phyloP scores from a whole-genome alignment of 768 basidiomycete species.

The Hebeloma cylindrosporum region DNA sequence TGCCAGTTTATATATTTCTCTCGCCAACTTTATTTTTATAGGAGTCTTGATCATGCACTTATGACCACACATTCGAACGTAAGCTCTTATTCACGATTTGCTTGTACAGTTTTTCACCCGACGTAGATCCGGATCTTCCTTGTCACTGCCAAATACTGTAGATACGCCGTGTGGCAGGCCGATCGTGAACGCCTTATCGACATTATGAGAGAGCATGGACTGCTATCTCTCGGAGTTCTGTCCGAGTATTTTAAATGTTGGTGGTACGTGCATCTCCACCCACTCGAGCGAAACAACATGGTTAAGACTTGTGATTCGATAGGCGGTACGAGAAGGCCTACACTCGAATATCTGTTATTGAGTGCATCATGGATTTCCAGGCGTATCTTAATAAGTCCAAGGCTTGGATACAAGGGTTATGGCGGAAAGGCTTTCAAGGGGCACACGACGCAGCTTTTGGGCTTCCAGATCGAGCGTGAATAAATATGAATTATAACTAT shows the following conservation, averaged over 20 bases:
- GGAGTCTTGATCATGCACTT: constrained; percentile 81
- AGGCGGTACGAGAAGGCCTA: constrained; percentile 65
- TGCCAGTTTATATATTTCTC: not conserved
- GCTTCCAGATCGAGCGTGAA: constrained; percentile 41
- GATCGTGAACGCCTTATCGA: constrained; percentile 50
- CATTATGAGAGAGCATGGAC: constrained; percentile 48
- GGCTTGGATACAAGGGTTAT: constrained; percentile 69
- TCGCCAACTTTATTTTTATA: constrained; percentile 24
- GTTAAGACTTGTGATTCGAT: not conserved
- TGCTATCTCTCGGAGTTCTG: constrained; percentile 48
- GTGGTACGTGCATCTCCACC: constrained; percentile 53
- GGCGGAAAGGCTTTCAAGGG: constrained; percentile 57
- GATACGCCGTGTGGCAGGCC: constrained; percentile 74
- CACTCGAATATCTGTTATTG: constrained; percentile 47
- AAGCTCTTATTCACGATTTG: constrained; percentile 16
- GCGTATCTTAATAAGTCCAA: constrained; percentile 52
- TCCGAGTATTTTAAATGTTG: constrained; percentile 56
- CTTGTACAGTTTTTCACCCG: constrained; percentile 15
- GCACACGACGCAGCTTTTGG: constrained; percentile 75
- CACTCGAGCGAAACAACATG: not conserved
- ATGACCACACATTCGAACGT: constrained; percentile 86
- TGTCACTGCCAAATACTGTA: constrained; percentile 88
- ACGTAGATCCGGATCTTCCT: constrained; percentile 85
- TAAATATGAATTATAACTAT: constrained; percentile 12
- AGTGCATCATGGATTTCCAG: constrained; percentile 62